Conservation (phyloP, 1,284 basidiomycete species). For the Neonothopanus nambi region DNA sequence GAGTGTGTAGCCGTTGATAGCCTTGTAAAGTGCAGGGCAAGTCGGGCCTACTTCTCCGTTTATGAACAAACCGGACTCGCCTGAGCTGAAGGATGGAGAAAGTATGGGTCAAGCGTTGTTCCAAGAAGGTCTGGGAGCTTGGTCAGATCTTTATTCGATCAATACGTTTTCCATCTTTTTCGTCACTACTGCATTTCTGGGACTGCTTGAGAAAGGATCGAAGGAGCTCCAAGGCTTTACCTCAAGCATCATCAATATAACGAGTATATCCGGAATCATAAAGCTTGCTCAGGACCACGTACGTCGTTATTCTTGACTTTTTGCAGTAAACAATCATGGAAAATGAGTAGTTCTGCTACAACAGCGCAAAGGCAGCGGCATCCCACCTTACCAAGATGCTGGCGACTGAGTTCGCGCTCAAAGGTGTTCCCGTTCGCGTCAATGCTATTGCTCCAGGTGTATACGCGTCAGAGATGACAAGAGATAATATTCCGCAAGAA, state of each 20-base stretch:
- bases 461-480: constrained; percentile 76
- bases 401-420: constrained; percentile 71
- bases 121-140: constrained; percentile 62
- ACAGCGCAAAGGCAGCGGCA: constrained; percentile 75
- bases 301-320: constrained; percentile 25
- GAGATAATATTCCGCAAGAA: constrained; percentile 46
- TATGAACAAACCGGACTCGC: constrained; percentile 53
- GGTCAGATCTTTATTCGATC: constrained; percentile 60
- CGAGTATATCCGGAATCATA: constrained; percentile 70
- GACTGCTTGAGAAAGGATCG: constrained; percentile 70
- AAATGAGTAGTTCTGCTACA: constrained; percentile 67
- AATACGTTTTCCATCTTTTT: constrained; percentile 77
- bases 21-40: constrained; percentile 62
- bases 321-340: neutral
- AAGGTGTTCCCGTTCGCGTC: constrained; percentile 67
- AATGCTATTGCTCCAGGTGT: constrained; percentile 74
- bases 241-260: constrained; percentile 72
- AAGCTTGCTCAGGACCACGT: constrained; percentile 77
- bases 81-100: constrained; percentile 60
- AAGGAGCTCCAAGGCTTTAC: constrained; percentile 54
- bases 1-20: neutral
- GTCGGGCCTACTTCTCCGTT: constrained; percentile 61
- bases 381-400: constrained; percentile 75
- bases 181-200: constrained; percentile 73
- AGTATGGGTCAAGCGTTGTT: constrained; percentile 67